Evolutionary conservation across 345 rosid species (phyloP).

Genomic region (Laguncularia racemosa): DNA sequence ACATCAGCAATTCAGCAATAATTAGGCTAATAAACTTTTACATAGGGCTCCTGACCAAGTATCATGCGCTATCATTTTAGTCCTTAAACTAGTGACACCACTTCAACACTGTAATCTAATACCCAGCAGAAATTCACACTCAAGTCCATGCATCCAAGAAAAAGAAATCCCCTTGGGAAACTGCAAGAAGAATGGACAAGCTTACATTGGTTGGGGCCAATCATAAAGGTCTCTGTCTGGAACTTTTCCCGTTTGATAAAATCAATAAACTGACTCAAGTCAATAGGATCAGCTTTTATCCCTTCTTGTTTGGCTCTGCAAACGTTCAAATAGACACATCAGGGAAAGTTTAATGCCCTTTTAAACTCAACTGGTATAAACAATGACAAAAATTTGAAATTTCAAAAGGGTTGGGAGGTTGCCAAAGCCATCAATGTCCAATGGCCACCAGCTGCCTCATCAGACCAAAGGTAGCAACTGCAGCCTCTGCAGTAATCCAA

Average conservation of each 20-base stretch:
- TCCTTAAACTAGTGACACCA: too few relatives aligned
- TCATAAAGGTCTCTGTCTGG: conserved; percentile 53
- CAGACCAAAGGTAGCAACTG: too few relatives aligned
- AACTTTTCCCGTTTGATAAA: conserved; percentile 62
- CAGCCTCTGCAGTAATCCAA: too few relatives aligned
- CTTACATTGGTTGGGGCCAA: conserved; percentile 73
- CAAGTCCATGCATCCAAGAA: background rate
- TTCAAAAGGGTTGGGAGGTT: background rate
- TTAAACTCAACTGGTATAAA: too few relatives aligned
- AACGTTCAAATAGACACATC: conserved; percentile 12
- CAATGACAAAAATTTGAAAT: background rate
- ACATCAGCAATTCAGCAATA: too few relatives aligned
- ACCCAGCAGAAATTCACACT: conserved; percentile 1
- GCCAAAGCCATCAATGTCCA: too few relatives aligned
- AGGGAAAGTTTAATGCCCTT: background rate
- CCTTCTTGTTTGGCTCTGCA: conserved; percentile 74
- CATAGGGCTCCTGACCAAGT: too few relatives aligned
- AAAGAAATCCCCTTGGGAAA: conserved; percentile 1
- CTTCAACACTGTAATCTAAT: too few relatives aligned
- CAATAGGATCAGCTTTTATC: conserved; percentile 49
- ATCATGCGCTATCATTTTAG: too few relatives aligned
- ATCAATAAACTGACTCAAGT: conserved; percentile 46
- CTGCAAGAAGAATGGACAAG: background rate
- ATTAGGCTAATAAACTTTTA: too few relatives aligned
- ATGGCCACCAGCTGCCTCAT: too few relatives aligned